Base-by-base conservation (phyloP, 768 basidiomycete species). In the Piloderma croceum region DNA sequence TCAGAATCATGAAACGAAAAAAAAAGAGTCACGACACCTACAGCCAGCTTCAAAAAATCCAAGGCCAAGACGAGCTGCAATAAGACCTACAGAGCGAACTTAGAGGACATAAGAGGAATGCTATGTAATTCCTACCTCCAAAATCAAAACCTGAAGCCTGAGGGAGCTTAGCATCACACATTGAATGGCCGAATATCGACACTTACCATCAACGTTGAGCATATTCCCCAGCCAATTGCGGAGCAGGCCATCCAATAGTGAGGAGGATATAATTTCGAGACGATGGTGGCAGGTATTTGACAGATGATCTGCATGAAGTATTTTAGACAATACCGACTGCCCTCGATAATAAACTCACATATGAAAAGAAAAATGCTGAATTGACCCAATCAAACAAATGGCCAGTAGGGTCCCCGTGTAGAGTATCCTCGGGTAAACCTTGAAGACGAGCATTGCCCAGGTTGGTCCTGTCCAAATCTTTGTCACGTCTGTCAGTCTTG, bases 371-470 rank as follows among this genome's bases (percentile, higher is more conserved):
- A 63, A 89, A 90, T 6, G 72, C 69, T 1, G 84, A 81, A 42
- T 80, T 83, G 31, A 85, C 60, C 84, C 83, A 87, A 54, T 84
- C 84, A 51, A 84, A 88, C n/a, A 79, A 64, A 18, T 68, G 46
- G 1, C 86, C 84, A 0, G 76, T 79, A 7, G 73, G 72, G 50
- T 88, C 86, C 5, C 84, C 83, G 10, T 69, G 70, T 7, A 89
- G 74, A 10, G 67, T 62, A 44, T 88, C 82, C 27, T 74, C 55
- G 3, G 80, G 73, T 10, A 90, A 61, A 9, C 82, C 79, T 61
- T 83, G 83, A 27, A 88, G 64, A 38, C 85, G 73, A 34, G 87
- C 87, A 54, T 89, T 89, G 13, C 86, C 87, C 31, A 88, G 54
- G 54, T 88, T 88, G 1, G 81, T 79, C 39, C 88, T 75, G 57